Percentiles rank a stretch among this genome's conserved stretches.
Evolutionary conservation across 1,284 basidiomycete genomes (phyloP).

Genomic region (Ustilago sp.): DNA sequence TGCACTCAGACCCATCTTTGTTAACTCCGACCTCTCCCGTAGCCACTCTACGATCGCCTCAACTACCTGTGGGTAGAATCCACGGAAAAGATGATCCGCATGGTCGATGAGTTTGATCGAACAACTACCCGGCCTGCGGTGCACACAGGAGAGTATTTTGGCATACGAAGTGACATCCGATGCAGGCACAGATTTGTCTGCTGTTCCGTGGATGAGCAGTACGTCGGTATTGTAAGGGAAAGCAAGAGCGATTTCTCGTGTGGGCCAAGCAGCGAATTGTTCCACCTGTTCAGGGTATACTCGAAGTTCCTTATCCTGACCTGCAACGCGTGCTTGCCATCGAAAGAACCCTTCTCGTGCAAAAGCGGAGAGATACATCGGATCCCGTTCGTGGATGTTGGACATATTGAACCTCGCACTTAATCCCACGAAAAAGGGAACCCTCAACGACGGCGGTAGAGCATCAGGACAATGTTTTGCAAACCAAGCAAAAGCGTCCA

Average conservation of each 20-base stretch:
- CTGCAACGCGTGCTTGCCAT: slow-evolving; percentile 57
- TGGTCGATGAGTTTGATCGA: slow-evolving; percentile 51
- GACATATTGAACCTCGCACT: slow-evolving; percentile 55
- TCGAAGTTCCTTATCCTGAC: slow-evolving; percentile 43
- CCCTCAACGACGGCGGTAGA: slow-evolving; percentile 18
- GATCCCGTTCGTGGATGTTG: slow-evolving; percentile 54
- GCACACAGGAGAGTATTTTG: slow-evolving; percentile 42
- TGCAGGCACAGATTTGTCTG: slow-evolving; percentile 55
- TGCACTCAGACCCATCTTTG: slow-evolving; percentile 40
- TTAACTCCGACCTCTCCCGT: slow-evolving; percentile 22
- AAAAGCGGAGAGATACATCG: slow-evolving; percentile 43
- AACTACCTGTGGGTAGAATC: slow-evolving; percentile 57
- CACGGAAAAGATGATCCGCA: slow-evolving; percentile 56
- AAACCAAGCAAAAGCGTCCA: slow-evolving; percentile 47
- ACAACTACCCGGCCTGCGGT: slow-evolving; percentile 38
- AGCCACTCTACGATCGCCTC: slow-evolving; percentile 51
- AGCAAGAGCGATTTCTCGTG: slow-evolving; percentile 32
- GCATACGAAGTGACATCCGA: slow-evolving; percentile 45
- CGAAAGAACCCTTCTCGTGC: slow-evolving; percentile 50
- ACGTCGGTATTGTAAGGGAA: slow-evolving; percentile 56
- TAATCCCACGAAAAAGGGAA: slow-evolving; percentile 74
- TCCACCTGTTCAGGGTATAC: slow-evolving; percentile 54
- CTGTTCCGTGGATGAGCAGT: slow-evolving; percentile 54
- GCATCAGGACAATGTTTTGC: slow-evolving; percentile 42
- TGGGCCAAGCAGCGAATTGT: slow-evolving; percentile 51